Conservation (phyloP, 2,329 filamentous ascomycete genomes). For the Cytospora leucostoma region DNA sequence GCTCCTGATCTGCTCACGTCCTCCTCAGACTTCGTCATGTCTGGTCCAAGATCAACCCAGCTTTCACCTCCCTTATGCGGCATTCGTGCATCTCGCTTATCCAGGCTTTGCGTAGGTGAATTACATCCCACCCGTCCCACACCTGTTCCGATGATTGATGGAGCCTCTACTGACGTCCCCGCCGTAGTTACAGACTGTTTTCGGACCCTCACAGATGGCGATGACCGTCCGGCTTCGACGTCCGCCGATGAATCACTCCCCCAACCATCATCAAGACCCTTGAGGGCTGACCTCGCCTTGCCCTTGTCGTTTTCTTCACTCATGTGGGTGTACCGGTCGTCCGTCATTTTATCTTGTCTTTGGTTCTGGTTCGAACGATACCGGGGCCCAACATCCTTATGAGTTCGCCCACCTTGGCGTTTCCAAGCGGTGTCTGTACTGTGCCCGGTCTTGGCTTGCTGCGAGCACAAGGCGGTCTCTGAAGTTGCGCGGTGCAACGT, state of each 20-base stretch:
- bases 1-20: background rate
- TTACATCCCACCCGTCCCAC: conserved; percentile 31
- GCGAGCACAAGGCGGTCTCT: conserved; percentile 23
- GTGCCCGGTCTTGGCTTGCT: conserved; percentile 13
- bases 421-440: conserved; percentile 11
- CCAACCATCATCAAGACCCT: conserved; percentile 27
- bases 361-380: conserved; percentile 4
- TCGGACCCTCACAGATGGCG: conserved; percentile 38
- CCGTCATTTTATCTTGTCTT: conserved; percentile 9
- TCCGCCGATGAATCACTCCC: conserved; percentile 38
- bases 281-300: conserved; percentile 17
- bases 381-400: conserved; percentile 11
- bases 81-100: conserved; percentile 26
- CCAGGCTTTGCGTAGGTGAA: conserved; percentile 32
- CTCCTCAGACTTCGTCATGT: conserved; percentile 12
- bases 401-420: conserved; percentile 10
- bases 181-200: conserved; percentile 41
- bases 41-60: conserved; percentile 34
- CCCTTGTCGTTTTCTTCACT: conserved; percentile 7
- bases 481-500: conserved; percentile 21
- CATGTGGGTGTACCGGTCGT: conserved; percentile 9
- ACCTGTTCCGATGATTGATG: conserved; percentile 19
- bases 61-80: conserved; percentile 24
- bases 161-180: conserved; percentile 41
- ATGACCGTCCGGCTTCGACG: conserved; percentile 30